A percentile compares a stretch with the other conserved stretches of the same genome.
phyloP scores from a whole-genome alignment of 1,284 basidiomycete species.

The Irpex rosettiformis region DNA sequence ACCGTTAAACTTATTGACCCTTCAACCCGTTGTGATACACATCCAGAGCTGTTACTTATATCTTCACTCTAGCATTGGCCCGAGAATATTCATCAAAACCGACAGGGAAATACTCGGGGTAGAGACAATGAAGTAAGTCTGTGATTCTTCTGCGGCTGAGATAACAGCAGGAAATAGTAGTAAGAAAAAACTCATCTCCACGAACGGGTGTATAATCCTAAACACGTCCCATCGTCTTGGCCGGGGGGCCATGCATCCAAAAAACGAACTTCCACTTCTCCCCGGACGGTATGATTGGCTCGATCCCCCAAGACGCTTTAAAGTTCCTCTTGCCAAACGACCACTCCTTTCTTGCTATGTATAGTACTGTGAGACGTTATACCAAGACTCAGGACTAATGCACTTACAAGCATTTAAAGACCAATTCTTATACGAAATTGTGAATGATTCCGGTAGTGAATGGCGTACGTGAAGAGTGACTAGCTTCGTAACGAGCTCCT shows the following conservation, averaged over 20 bases:
- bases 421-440: conserved; percentile 19
- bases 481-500: conserved; percentile 21
- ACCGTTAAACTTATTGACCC: too few relatives aligned
- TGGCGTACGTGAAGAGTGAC: conserved; percentile 19
- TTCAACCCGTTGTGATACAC: too few relatives aligned
- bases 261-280: conserved; percentile 29
- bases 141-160: too few relatives aligned
- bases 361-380: not conserved
- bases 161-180: too few relatives aligned
- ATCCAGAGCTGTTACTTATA: too few relatives aligned
- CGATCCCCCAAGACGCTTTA: conserved; percentile 22
- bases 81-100: too few relatives aligned
- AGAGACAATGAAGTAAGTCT: too few relatives aligned
- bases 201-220: not conserved
- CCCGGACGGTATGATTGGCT: conserved; percentile 15
- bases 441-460: conserved; percentile 15
- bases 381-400: not conserved
- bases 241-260: conserved; percentile 3
- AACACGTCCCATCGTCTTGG: not conserved
- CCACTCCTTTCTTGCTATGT: conserved; percentile 20
- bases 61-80: too few relatives aligned
- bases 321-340: conserved; percentile 20
- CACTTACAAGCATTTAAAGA: conserved; percentile 19
- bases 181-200: not conserved
- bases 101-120: too few relatives aligned